Evolutionary conservation across 805 yeast species (phyloP).

Genomic region (Zygosaccharomyces kombuchaensis): DNA sequence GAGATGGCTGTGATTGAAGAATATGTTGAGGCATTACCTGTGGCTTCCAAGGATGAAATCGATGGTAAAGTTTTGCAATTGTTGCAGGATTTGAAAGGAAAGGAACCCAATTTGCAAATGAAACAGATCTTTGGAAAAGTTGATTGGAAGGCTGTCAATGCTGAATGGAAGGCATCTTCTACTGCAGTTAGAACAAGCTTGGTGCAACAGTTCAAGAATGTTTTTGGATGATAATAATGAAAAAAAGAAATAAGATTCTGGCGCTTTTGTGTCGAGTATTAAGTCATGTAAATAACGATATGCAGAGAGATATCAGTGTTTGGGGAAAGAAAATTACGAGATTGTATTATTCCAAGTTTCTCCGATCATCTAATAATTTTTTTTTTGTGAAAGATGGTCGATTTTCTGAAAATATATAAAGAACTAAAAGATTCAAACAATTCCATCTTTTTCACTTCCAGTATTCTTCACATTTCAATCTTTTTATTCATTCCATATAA

Average conservation of each 20-base stretch:
- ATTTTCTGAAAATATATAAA: slow-evolving; percentile 1
- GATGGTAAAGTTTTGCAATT: slow-evolving; percentile 32
- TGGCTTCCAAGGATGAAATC: slow-evolving; percentile 45
- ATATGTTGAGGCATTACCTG: slow-evolving; percentile 42
- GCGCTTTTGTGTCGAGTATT: background rate
- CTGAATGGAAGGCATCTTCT: slow-evolving; percentile 39
- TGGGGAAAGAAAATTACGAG: background rate
- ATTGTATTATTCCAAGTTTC: background rate
- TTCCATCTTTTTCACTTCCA: background rate
- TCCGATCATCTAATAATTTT: background rate
- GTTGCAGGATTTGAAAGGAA: slow-evolving; percentile 21
- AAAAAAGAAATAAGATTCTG: slow-evolving; percentile 11
- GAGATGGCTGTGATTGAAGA: slow-evolving; percentile 43
- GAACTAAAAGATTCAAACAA: background rate
- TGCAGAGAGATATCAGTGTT: background rate
- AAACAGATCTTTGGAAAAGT: slow-evolving; percentile 33
- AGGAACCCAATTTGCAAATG: slow-evolving; percentile 26
- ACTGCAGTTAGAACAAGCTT: slow-evolving; percentile 32
- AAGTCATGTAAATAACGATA: background rate
- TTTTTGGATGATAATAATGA: slow-evolving; percentile 6
- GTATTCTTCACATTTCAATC: background rate
- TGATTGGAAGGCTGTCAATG: slow-evolving; percentile 33
- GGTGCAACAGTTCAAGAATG: slow-evolving; percentile 25
- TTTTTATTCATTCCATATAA: background rate
- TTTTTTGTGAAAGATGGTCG: slow-evolving; percentile 2